phyloP scores from a whole-genome alignment of 2,329 filamentous ascomycete species.

The Aspergillus sp. region DNA sequence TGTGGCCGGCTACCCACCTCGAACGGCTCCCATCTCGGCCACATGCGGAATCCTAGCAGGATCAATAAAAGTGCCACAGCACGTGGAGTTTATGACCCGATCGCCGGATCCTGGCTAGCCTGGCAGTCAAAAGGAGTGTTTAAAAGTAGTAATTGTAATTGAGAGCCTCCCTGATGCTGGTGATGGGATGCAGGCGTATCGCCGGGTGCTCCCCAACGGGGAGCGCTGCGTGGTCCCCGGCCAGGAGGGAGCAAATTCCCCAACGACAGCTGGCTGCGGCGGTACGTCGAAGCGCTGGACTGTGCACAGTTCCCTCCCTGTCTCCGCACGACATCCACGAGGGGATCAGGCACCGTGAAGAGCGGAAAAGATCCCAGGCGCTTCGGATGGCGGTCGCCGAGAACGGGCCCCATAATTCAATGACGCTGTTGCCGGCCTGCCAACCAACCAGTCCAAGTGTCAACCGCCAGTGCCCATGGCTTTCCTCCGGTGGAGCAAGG shows the following conservation, averaged over 20 bases:
- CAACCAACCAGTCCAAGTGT: not conserved
- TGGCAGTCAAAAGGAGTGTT: constrained; percentile 7
- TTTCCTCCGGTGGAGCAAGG: not conserved
- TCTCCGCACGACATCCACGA: not conserved
- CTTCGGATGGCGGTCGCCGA: constrained; percentile 21
- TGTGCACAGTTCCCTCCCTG: constrained; percentile 9
- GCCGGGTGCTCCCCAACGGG: not conserved
- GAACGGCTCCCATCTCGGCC: not conserved
- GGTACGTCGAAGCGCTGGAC: constrained; percentile 10
- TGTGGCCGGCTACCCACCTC: constrained; percentile 10
- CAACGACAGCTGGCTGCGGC: not conserved
- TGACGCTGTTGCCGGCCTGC: not conserved
- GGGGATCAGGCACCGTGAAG: constrained; percentile 16
- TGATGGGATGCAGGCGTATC: not conserved
- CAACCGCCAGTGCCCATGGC: not conserved
- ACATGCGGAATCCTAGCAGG: constrained; percentile 17
- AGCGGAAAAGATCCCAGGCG: constrained; percentile 14
- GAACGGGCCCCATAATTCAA: constrained; percentile 21
- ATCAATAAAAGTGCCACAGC: constrained; percentile 24
- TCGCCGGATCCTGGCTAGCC: constrained; percentile 19
- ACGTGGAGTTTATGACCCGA: constrained; percentile 20
- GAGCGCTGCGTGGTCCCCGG: not conserved
- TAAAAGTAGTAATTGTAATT: constrained; percentile 1
- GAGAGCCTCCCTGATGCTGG: not conserved
- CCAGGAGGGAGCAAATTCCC: not conserved